phyloP scores from a whole-genome alignment of 805 yeast genomes.

The Tetrapisispora nanseiensis region DNA sequence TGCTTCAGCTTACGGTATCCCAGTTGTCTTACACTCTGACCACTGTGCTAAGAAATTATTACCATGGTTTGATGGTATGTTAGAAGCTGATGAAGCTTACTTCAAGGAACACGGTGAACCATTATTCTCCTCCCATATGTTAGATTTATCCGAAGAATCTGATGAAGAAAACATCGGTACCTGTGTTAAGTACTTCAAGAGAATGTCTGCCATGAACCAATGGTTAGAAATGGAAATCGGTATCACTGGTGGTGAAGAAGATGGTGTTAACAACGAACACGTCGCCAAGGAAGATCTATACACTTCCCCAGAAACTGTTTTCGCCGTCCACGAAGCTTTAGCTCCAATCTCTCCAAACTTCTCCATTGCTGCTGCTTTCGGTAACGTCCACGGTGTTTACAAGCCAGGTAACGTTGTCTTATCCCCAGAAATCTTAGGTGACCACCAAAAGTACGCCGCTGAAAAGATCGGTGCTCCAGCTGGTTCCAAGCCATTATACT shows the following conservation, averaged over 20 bases:
- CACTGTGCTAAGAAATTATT: constrained; percentile 97
- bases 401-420: constrained; percentile 89
- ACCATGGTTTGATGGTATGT: constrained; percentile 98
- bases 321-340: constrained; percentile 81
- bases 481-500: constrained; percentile 66
- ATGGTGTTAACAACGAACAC: constrained; percentile 97
- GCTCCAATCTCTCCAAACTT: constrained; percentile 90
- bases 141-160: constrained; percentile 92
- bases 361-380: constrained; percentile 99
- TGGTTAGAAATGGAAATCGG: constrained; percentile 99
- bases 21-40: constrained; percentile 94
- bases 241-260: constrained; percentile 99
- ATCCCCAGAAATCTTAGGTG: constrained; percentile 87
- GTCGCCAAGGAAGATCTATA: constrained; percentile 80
- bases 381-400: constrained; percentile 99
- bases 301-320: constrained; percentile 94
- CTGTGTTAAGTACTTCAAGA: constrained; percentile 89
- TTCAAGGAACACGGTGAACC: constrained; percentile 84
- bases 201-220: constrained; percentile 89
- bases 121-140: constrained; percentile 97
- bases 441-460: constrained; percentile 86
- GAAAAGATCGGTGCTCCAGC: constrained; percentile 45
- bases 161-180: constrained; percentile 93
- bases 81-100: constrained; percentile 91
- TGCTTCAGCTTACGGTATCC: constrained; percentile 94